Conservation (phyloP, 2,329 filamentous ascomycete species). For the Penicillium sp. region DNA sequence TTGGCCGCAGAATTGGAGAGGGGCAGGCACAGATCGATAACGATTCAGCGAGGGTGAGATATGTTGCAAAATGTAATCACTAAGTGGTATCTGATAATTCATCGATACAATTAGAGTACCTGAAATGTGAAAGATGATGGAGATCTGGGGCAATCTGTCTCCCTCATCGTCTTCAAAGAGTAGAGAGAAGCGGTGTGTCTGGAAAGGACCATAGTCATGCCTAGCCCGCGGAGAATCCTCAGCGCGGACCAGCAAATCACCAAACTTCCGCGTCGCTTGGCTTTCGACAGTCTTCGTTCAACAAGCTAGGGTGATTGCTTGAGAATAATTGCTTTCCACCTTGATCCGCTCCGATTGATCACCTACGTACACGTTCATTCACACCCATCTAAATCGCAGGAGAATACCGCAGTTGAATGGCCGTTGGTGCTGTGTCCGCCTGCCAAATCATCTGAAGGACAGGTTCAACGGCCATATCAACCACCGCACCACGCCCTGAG, state of each 20-base stretch:
- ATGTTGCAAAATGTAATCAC: too few relatives aligned
- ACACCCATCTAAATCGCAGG: neutral
- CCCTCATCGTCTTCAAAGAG: neutral
- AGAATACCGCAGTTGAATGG: conserved; percentile 13
- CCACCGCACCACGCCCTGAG: neutral
- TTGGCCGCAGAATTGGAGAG: conserved; percentile 13
- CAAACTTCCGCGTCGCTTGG: conserved; percentile 11
- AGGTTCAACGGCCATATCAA: conserved; percentile 19
- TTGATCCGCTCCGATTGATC: too few relatives aligned
- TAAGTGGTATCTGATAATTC: too few relatives aligned
- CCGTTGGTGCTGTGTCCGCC: conserved; percentile 20
- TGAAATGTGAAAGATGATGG: too few relatives aligned
- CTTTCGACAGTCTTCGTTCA: conserved; percentile 7
- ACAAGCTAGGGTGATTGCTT: neutral
- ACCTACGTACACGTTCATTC: neutral
- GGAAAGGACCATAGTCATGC: neutral
- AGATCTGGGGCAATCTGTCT: neutral
- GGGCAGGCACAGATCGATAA: conserved; percentile 17
- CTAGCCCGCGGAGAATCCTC: conserved; percentile 15
- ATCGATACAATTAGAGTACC: too few relatives aligned
- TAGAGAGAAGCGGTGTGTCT: conserved; percentile 16
- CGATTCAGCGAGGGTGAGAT: conserved; percentile 1
- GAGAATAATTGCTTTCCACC: too few relatives aligned
- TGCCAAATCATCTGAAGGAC: conserved; percentile 14
- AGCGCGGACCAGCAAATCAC: conserved; percentile 14